Evolutionary conservation across 1,284 basidiomycete genomes (phyloP), one percentile per base, ranked within the genome.

Genomic region (Peniophora sp.): DNA sequence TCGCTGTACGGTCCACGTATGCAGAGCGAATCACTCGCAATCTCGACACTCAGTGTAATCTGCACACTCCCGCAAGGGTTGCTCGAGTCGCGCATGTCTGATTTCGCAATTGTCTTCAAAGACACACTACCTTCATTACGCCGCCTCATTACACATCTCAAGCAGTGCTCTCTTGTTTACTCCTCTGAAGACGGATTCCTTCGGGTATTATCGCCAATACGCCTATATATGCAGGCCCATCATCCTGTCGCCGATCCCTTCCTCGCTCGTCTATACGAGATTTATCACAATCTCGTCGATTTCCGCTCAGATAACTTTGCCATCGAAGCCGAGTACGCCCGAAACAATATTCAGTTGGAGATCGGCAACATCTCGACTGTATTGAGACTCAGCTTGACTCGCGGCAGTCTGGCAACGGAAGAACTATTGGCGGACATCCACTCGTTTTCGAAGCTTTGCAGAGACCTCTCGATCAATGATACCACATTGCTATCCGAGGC

Each of bases 361-460:
- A n/a, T 44, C n/a, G 46, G 50, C 10, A 52, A 52, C 20, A 22
- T 52, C 22, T 10, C 32, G 6, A 10, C 44, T 23, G 20, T 50
- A 19, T 23, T 50, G 11, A 17, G 11, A n/a, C 38, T 24, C 24
- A 35, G 34, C 25, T 27, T 50, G n/a, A n/a, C n/a, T 19, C 20
- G 17, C 17, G 20, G 17, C 27, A 24, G 14, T 9, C 24, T 46
- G 12, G 22, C 14, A 34, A 36, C 12, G 25, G n/a, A 12, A 19
- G 10, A 10, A 10, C 38, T 8, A 22, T 39, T 25, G 16, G n/a
- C n/a, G n/a, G n/a, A n/a, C n/a, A n/a, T n/a, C n/a, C n/a, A n/a
- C n/a, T n/a, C n/a, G n/a, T n/a, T n/a, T n/a, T n/a, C n/a, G n/a
- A n/a, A n/a, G n/a, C n/a, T n/a, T n/a, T n/a, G n/a, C n/a, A n/a